phyloP scores from a whole-genome alignment of 202 grass and related monocot species.

The Hordeum pubiflorum region DNA sequence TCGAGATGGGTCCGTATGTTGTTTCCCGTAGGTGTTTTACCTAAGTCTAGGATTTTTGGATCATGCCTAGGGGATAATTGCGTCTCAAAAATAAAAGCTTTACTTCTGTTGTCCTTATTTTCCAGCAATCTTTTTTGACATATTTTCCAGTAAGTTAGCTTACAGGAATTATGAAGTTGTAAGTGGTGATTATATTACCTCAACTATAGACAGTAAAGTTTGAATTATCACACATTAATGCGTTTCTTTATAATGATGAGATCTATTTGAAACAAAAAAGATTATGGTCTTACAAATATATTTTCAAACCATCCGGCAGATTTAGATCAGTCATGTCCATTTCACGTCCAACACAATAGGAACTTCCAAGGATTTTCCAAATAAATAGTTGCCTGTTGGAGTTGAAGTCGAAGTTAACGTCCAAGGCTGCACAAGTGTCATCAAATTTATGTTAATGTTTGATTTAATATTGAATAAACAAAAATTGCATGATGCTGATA shows the following conservation, averaged over 20 bases:
- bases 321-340: not conserved
- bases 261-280: not conserved
- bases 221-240: not conserved
- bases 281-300: not conserved
- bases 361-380: not conserved
- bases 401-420: not conserved
- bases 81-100: not conserved
- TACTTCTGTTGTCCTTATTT: not conserved
- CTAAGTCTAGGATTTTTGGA: not conserved
- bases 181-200: not conserved
- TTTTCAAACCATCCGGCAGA: not conserved
- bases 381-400: not conserved
- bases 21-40: no score
- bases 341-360: not conserved
- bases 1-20: no score
- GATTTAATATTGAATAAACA: not conserved
- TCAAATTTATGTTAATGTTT: not conserved
- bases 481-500: not conserved
- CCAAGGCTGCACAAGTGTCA: not conserved
- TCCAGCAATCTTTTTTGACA: not conserved
- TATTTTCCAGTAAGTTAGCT: not conserved
- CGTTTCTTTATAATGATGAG: not conserved
- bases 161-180: not conserved
- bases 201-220: not conserved
- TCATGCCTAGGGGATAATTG: not conserved